Conservation (phyloP, 805 yeast species). For the Blastobotrys parvus region DNA sequence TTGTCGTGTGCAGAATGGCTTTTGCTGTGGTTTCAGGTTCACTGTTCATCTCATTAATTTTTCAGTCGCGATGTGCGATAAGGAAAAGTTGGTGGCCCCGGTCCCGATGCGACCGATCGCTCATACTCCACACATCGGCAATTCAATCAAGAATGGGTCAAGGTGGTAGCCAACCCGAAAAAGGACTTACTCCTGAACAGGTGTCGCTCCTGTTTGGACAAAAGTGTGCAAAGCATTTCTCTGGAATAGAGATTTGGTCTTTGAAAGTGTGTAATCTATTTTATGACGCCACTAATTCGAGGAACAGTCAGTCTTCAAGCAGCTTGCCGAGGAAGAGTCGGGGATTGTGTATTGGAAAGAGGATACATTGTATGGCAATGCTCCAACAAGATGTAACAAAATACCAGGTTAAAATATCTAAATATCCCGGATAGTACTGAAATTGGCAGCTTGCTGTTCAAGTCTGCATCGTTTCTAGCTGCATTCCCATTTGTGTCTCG, state of each 20-base stretch:
- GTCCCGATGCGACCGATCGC: too few species aligned
- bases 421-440: slow-evolving; percentile 30
- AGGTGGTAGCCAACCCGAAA: slow-evolving; percentile 4
- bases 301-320: slow-evolving; percentile 7
- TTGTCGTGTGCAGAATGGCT: slow-evolving; percentile 46
- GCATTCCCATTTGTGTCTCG: slow-evolving; percentile 42
- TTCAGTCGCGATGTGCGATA: not conserved
- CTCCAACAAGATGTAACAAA: not conserved
- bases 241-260: slow-evolving; percentile 31
- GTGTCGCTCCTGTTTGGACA: slow-evolving; percentile 24
- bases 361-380: slow-evolving; percentile 16
- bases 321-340: slow-evolving; percentile 16
- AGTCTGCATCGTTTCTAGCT: slow-evolving; percentile 36
- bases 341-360: slow-evolving; percentile 18
- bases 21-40: slow-evolving; percentile 28
- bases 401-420: slow-evolving; percentile 20
- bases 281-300: not conserved
- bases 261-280: slow-evolving; percentile 17
- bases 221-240: slow-evolving; percentile 27
- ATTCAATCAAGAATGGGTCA: slow-evolving; percentile 18
- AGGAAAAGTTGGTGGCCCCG: too few species aligned
- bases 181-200: slow-evolving; percentile 19
- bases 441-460: slow-evolving; percentile 24
- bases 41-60: not conserved
- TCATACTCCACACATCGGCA: too few species aligned